A percentile compares a stretch with the other conserved stretches of the same genome.
These are phyloP conservation scores for Trapa bicornis DNA, from an alignment of 345 rosid genomes.

Conservation along the genomic window DNA sequence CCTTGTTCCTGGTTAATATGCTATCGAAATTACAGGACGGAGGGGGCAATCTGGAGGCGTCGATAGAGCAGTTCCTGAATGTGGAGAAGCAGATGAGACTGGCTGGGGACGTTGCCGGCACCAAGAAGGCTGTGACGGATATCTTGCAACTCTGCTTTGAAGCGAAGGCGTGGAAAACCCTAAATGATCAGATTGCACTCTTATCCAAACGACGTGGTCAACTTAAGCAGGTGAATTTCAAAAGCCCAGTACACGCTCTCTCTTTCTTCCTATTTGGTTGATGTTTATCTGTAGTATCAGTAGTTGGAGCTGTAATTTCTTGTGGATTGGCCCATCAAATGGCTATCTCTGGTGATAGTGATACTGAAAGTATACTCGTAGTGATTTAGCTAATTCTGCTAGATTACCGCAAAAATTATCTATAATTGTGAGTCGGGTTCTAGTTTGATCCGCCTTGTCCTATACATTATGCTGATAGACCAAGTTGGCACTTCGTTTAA, in stretches of 20 bases:
- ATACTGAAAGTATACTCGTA: neutral
- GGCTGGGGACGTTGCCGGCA: constrained; percentile 64
- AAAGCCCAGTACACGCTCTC: neutral
- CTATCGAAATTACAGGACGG: constrained; percentile 31
- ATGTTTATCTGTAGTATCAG: neutral
- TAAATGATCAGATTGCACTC: constrained; percentile 60
- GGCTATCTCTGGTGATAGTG: neutral
- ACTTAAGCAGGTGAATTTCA: constrained; percentile 62
- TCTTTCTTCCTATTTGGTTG: neutral
- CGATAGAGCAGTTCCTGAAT: constrained; percentile 57
- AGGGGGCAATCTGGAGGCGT: constrained; percentile 34
- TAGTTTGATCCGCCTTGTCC: neutral
- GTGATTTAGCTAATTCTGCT: neutral
- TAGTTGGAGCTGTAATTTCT: neutral
- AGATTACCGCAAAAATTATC: neutral
- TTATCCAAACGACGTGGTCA: constrained; percentile 84
- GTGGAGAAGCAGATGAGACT: constrained; percentile 81
- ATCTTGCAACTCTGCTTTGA: constrained; percentile 75
- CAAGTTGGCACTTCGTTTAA: too few species aligned
- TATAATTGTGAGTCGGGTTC: neutral
- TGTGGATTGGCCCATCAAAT: neutral
- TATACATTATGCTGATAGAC: too few species aligned
- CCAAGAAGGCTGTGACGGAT: constrained; percentile 63
- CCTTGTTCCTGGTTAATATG: neutral
- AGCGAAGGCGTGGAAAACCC: constrained; percentile 71